Evolutionary conservation across 495 filamentous ascomycete species (phyloP), one percentile per base, ranked within the genome.

Genomic region (Aspergillus diversus): DNA sequence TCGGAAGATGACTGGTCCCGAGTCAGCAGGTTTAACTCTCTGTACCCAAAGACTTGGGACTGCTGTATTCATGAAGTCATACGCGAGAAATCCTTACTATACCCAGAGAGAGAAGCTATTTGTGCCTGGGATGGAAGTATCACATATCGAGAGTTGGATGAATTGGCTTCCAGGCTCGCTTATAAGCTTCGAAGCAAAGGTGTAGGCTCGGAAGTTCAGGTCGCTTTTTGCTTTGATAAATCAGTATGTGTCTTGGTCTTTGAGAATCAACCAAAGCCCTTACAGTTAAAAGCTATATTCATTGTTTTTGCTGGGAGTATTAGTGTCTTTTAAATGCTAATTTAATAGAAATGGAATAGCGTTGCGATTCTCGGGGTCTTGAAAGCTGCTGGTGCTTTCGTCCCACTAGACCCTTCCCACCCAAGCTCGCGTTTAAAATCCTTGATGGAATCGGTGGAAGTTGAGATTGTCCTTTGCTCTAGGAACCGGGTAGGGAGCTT

Each of bases 111-210:
- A 17, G 77, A 80, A 58, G 81, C 82, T 33, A 72, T 87, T 0
- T 79, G 75, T 51, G 72, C 81, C 3, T 89, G 87, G 86, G 87
- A 90, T 74, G 87, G 86, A 16, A 74, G 59, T 33, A 73, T 89
- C 60, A 86, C 85, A 1, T 89, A 83, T 65, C 61, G 63, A 21
- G 79, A 89, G 51, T 70, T 89, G 35, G 80, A 86, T 32, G 43
- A 62, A 0, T 65, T 81, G 33, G 80, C 85, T 5, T 62, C 77
- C 65, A 67, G 72, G 68, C 13, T 90, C 31, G 85, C 85, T 5
- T 68, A 49, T 9, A 67, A 79, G 49, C 67, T 86, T 8, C 72
- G 78, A 33, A 70, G 73, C 58, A 75, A 81, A 50, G 81, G 83
- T 2, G 78, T 85, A 32, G 74, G 78, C 4, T 74, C 80, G 2